Percentiles rank a stretch among this genome's conserved stretches.
phyloP scores from a whole-genome alignment of 345 rosid species.

The Psidium guajava region DNA sequence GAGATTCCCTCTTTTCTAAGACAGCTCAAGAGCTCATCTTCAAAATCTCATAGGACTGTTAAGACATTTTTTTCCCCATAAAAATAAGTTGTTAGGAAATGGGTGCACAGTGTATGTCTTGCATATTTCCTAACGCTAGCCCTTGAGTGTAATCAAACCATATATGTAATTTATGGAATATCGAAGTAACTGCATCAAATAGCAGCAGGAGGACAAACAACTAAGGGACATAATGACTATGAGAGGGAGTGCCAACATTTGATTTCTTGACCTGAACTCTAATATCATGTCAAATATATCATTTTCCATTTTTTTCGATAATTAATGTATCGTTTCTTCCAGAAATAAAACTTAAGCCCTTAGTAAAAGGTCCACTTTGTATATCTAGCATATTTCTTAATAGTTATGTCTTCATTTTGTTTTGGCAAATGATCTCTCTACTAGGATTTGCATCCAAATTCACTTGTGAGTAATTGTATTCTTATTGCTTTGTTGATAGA shows the following conservation, averaged over 20 bases:
- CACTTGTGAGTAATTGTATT: neutral
- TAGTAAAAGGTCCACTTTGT: neutral
- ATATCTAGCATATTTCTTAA: neutral
- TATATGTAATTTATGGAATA: neutral
- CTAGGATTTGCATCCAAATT: neutral
- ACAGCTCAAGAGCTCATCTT: neutral
- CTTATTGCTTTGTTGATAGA: slow-evolving; percentile 12
- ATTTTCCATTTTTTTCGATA: neutral
- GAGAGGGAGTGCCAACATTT: neutral
- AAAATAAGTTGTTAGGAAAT: neutral
- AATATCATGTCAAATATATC: neutral
- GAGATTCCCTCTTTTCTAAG: neutral
- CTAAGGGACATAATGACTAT: neutral
- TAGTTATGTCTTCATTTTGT: neutral
- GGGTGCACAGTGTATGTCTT: neutral
- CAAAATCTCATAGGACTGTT: neutral
- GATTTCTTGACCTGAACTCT: neutral
- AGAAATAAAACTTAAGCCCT: neutral
- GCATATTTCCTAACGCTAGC: neutral
- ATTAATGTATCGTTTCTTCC: neutral
- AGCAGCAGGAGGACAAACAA: neutral
- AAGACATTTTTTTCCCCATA: neutral
- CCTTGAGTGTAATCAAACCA: neutral
- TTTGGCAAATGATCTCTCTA: neutral
- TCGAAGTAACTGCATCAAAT: neutral